phyloP scores from a whole-genome alignment of 371 early-diverging fungal genomes.

The Mycotypha africana region DNA sequence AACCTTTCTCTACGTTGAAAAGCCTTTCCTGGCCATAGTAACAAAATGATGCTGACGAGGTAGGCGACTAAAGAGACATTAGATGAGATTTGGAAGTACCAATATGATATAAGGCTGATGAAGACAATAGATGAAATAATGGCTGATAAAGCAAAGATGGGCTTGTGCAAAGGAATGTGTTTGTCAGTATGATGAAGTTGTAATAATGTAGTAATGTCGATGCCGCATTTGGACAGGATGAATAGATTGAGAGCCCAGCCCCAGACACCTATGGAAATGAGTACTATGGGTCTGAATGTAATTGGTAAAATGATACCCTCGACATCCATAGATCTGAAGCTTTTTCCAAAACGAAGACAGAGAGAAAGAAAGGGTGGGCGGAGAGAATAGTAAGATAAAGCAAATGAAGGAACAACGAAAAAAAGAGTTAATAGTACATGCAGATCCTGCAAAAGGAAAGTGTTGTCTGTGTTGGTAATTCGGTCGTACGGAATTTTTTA shows the following conservation, averaged over 20 bases:
- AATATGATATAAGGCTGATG: slow-evolving; percentile 21
- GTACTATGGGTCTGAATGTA: slow-evolving; percentile 64
- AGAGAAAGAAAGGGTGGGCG: no score
- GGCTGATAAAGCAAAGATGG: slow-evolving; percentile 44
- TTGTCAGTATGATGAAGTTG: slow-evolving; percentile 43
- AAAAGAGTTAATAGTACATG: no score
- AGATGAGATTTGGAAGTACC: slow-evolving; percentile 9
- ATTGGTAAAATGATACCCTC: slow-evolving; percentile 41
- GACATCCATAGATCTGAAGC: no score
- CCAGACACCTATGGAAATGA: slow-evolving; percentile 71
- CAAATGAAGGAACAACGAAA: no score
- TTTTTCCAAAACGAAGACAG: no score
- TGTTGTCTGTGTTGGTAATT: no score
- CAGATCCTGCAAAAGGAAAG: no score
- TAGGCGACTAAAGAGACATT: slow-evolving; percentile 51
- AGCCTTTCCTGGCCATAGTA: slow-evolving; percentile 51
- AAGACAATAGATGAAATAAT: slow-evolving; percentile 26
- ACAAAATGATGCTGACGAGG: slow-evolving; percentile 34
- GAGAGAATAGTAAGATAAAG: no score
- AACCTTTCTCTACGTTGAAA: slow-evolving; percentile 56
- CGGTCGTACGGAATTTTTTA: no score
- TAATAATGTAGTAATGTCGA: slow-evolving; percentile 56
- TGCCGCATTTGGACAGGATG: slow-evolving; percentile 49
- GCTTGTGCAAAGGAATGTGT: slow-evolving; percentile 17
- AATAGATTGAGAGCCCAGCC: slow-evolving; percentile 74